Evolutionary conservation across 495 filamentous ascomycete species (phyloP), one percentile per base, ranked within the genome.

Genomic region (Talaromyces liani): DNA sequence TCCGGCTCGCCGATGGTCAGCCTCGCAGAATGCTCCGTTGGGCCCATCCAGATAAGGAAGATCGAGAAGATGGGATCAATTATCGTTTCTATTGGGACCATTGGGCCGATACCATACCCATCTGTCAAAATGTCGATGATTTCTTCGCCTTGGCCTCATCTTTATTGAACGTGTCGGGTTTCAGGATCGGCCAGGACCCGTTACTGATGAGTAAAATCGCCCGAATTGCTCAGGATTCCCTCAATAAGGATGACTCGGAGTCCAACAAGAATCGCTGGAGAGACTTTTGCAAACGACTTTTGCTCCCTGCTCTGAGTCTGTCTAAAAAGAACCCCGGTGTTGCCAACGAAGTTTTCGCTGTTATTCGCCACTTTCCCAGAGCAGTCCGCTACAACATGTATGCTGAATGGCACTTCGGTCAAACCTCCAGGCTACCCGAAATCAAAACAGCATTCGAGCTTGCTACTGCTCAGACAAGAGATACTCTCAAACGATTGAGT

Each of bases 11-110:
- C 7, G 75, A 86, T 18, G 76, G 82, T 4, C 75, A 84, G 0
- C 68, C 83, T 45, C 84, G 85, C 41, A 88, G 88, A 67, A 80
- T 83, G 5, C 71, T 93, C 58, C 83, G 86, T 61, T 95, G 91
- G 91, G 87, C 91, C 20, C 85, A 88, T 66, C 79, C 91, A 14
- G 92, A 96, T 63, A 85, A 84, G 65, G 82, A 82, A 58, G 91
- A 92, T 65, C 84, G 80, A 6, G 84, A 82, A 45, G 90, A 92
- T 68, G 88, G 87, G 6, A 83, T 80, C 4, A 84, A 87, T 56
- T 97, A 96, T 69, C 83, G 89, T 27, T 98, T 95, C 72, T 99
- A 98, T 74, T 97, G 92, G 87, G 93, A 97, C 63, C 93, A 98
- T 61, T 99, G 95, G 95, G 81, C 88, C 9, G 93, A 98, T 65